Evolutionary conservation across 805 yeast species (phyloP).

Genomic region (Candida rishiriensis): DNA sequence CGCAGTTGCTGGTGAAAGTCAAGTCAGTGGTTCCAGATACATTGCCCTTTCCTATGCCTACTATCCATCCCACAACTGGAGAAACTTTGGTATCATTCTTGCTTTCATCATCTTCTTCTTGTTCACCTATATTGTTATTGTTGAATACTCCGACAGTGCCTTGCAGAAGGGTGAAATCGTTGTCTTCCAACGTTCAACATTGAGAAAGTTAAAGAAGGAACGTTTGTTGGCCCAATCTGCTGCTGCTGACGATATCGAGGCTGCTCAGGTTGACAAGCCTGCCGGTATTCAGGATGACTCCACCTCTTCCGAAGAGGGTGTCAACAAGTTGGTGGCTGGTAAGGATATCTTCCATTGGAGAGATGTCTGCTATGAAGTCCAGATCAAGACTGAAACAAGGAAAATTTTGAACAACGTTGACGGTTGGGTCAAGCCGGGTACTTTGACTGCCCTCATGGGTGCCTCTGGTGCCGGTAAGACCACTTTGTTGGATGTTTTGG

Average conservation of each 20-base stretch:
- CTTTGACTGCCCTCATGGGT: slow-evolving; percentile 70
- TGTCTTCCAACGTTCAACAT: slow-evolving; percentile 48
- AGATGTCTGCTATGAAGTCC: slow-evolving; percentile 65
- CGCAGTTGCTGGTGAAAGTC: slow-evolving; percentile 46
- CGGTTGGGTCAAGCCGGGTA: slow-evolving; percentile 83
- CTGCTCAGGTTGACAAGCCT: slow-evolving; percentile 21
- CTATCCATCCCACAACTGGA: slow-evolving; percentile 61
- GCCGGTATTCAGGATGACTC: slow-evolving; percentile 16
- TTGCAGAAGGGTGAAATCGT: slow-evolving; percentile 69
- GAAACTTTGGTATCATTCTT: slow-evolving; percentile 68
- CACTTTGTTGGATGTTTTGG: slow-evolving; percentile 48
- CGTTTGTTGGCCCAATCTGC: slow-evolving; percentile 17
- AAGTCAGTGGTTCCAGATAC: slow-evolving; percentile 59
- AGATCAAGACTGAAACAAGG: slow-evolving; percentile 56
- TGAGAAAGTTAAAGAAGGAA: slow-evolving; percentile 43
- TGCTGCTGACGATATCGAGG: slow-evolving; percentile 26
- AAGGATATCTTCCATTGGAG: slow-evolving; percentile 72
- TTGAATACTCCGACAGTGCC: slow-evolving; percentile 58
- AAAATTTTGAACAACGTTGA: slow-evolving; percentile 61
- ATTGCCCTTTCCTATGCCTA: slow-evolving; percentile 46
- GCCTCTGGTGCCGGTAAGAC: slow-evolving; percentile 66
- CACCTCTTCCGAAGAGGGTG: slow-evolving; percentile 23
- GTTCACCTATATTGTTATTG: slow-evolving; percentile 44
- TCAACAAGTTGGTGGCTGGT: slow-evolving; percentile 27
- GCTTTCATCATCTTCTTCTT: slow-evolving; percentile 55